Base-by-base conservation (phyloP, 441 rosid genomes). In the Macaranga tanarius region DNA sequence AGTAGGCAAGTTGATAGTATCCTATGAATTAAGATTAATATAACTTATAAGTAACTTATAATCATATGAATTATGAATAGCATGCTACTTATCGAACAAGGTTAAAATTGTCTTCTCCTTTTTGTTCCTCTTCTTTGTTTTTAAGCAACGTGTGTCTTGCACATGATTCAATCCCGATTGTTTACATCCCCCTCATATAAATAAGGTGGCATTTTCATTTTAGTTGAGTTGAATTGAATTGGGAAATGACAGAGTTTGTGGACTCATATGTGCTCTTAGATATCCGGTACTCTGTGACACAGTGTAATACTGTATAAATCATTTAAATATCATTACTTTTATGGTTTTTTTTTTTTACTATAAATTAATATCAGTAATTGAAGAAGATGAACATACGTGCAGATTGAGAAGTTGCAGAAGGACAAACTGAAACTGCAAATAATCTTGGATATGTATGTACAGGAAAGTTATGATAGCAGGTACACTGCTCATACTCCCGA, bases 381-480 rank as follows among this genome's bases (percentile, higher is more conserved):
- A 77, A 65, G 48, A 42, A 28, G 25, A 62, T 74, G 71, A 76
- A 42, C 48, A 61, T 74, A 23, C 64, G 38, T 83, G 82, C 94
- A 95, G 98, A 84, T 89, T 81, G 98, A 93, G 82, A 79, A 88
- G 76, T 75, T 90, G 81, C 91, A 82, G 81, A 91, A 89, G 86
- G 95, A 90, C 70, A 88, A 90, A 51, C 65, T 79, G 66, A 93
- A 95, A 80, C 74, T 84, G 79, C 91, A 93, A 74, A 84, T 88
- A 80, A 83, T 90, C 69, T 73, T 90, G 76, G 95, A 91, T 80
- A 87, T 93, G 88, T 87, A 83, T 74, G 89, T 91, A 70, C 88
- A 82, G 75, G 96, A 89, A 81, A 84, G 89, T 79, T 78, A 70
- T 75, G 95, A 90, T 79, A 84, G 80, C 80, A 93, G 98, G 99